Evolutionary conservation across 192 early-diverging fungal genomes (phyloP).

Genomic region (Dissophora globulifera): DNA sequence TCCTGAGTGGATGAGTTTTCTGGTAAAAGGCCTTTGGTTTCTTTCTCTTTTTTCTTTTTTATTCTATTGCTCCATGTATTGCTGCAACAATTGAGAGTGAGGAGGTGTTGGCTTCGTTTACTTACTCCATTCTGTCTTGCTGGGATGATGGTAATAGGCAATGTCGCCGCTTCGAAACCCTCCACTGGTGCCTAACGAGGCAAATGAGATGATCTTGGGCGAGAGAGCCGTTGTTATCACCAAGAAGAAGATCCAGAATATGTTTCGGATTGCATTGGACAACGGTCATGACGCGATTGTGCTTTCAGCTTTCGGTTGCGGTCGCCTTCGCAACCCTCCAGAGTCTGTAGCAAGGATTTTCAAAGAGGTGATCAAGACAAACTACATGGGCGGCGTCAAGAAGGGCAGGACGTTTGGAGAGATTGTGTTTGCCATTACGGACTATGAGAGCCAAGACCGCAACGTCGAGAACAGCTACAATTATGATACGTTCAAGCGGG

Average conservation of each 20-base stretch:
- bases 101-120: no score
- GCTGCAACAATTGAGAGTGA: no score
- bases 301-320: slow-evolving; percentile 57
- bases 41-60: no score
- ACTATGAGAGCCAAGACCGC: slow-evolving; percentile 22
- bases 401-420: slow-evolving; percentile 36
- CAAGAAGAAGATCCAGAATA: slow-evolving; percentile 55
- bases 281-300: slow-evolving; percentile 61
- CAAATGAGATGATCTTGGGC: slow-evolving; percentile 42
- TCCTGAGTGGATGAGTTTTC: slow-evolving; percentile 56
- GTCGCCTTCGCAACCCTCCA: slow-evolving; percentile 53
- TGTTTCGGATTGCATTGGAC: slow-evolving; percentile 57
- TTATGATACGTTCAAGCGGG: slow-evolving; percentile 43
- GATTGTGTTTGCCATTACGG: slow-evolving; percentile 52
- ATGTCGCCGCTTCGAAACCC: slow-evolving; percentile 54
- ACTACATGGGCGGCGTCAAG: slow-evolving; percentile 52
- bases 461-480: slow-evolving; percentile 7
- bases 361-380: slow-evolving; percentile 52
- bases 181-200: slow-evolving; percentile 25
- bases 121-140: no score
- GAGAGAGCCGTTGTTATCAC: slow-evolving; percentile 52
- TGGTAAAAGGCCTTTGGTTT: no score
- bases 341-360: slow-evolving; percentile 51
- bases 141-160: slow-evolving; percentile 22
- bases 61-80: no score